Base-by-base conservation (phyloP, 2,329 filamentous ascomycete genomes). In the Bipolaris zeicola region DNA sequence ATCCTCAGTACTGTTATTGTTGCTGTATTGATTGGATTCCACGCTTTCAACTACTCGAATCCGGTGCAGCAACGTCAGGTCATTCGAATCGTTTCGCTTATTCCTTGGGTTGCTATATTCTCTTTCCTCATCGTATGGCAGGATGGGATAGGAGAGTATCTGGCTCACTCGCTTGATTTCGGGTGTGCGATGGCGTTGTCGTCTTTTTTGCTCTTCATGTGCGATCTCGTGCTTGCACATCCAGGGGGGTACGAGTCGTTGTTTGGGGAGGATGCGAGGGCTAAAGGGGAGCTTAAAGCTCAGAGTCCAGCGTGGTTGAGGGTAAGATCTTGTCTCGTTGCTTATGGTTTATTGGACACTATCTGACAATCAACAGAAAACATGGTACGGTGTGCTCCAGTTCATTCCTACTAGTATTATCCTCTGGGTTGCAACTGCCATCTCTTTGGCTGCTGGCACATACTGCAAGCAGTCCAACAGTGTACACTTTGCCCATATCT, bases 301-400 rank as follows among this genome's bases (percentile, higher is more conserved):
- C 53, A 62, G 0, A 69, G 71, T 37, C 68, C 67, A 7, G 34
- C 11, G n/a, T 70, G 63, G 62, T 48, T 74, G 7, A 73, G 64
- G 62, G 71, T 69, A 59, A 37, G 11, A 20, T 36, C 0, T 16
- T 6, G 28, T 45, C 42, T 13, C 16, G 28, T 13, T n/a, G 38
- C 3, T 16, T 13, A 16, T 13, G 24, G 3, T 22, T 24, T 24
- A 7, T 0, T 6, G 34, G 14, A 37, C 7, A 5, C 3, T 7
- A 24, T 18, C 53, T 48, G 16, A 52, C 36, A 20, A 13, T 28
- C 10, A n/a, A 5, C 45, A 74, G 71, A 58, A 61, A 20, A 60
- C 43, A 5, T 73, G 70, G 72, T 74, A 72, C 52, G 55, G 62
- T 13, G 68, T 71, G 1, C 65, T 74, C 18, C 71, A 74, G 41